Evolutionary conservation across 2,329 filamentous ascomycete genomes (phyloP).

Genomic region (Nemania sp.): DNA sequence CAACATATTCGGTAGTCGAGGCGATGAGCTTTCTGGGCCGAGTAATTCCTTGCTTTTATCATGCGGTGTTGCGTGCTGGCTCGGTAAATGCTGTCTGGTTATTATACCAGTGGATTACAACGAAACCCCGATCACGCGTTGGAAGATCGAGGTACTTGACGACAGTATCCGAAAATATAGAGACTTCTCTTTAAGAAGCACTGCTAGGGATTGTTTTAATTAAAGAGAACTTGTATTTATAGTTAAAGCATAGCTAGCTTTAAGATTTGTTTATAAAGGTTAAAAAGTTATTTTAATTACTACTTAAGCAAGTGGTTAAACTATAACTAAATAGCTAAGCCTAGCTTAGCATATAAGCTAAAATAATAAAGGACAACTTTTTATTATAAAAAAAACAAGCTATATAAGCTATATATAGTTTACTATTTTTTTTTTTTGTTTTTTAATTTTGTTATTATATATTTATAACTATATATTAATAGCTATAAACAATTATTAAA

Average conservation of each 20-base stretch:
- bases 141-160: conserved; percentile 12
- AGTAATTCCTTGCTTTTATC: conserved; percentile 35
- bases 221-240: not conserved
- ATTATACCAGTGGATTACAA: conserved; percentile 33
- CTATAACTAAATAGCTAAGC: too few relatives aligned
- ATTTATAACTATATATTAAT: too few relatives aligned
- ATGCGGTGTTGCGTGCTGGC: conserved; percentile 36
- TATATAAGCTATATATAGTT: too few relatives aligned
- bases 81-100: conserved; percentile 50
- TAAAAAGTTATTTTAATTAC: too few relatives aligned
- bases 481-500: too few relatives aligned
- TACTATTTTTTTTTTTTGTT: too few relatives aligned
- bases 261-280: conserved; percentile 8
- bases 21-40: conserved; percentile 14
- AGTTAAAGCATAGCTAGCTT: not conserved
- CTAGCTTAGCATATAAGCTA: too few relatives aligned
- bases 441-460: too few relatives aligned
- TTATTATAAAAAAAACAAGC: too few relatives aligned
- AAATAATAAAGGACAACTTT: too few relatives aligned
- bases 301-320: too few relatives aligned
- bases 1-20: conserved; percentile 32
- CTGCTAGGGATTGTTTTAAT: not conserved
- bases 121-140: conserved; percentile 34
- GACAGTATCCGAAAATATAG: not conserved
- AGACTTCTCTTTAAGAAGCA: too few relatives aligned